These are phyloP conservation scores for Aspergillus pseudonomiae DNA, from an alignment of 2,329 filamentous ascomycete species.

Conservation along the genomic window DNA sequence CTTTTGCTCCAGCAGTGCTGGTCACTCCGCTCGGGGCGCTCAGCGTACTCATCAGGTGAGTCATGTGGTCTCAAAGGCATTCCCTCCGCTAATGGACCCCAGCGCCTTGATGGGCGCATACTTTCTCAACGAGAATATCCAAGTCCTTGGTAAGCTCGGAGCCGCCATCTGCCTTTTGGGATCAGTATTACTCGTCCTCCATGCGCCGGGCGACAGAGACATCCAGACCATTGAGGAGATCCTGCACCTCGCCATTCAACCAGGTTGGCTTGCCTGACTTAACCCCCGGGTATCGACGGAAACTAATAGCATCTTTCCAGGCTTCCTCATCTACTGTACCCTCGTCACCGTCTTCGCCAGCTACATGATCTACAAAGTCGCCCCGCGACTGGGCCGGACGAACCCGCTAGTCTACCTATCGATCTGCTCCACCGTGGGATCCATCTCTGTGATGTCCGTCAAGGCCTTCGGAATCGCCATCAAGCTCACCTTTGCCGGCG, in stretches of 20 bases:
- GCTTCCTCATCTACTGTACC: constrained; percentile 84
- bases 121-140: constrained; percentile 86
- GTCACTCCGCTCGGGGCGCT: constrained; percentile 93
- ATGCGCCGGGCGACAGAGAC: constrained; percentile 91
- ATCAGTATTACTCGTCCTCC: constrained; percentile 94
- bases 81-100: constrained; percentile 8
- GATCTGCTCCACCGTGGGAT: constrained; percentile 96
- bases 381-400: constrained; percentile 85
- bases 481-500: constrained; percentile 88
- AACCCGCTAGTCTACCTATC: constrained; percentile 96
- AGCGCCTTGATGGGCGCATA: constrained; percentile 92
- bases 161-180: constrained; percentile 96
- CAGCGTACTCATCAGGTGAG: constrained; percentile 83
- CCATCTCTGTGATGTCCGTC: constrained; percentile 97
- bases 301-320: constrained; percentile 49
- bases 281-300: neutral
- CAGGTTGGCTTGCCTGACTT: constrained; percentile 63
- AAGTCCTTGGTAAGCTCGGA: constrained; percentile 87
- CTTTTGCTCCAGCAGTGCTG: constrained; percentile 96
- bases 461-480: constrained; percentile 98
- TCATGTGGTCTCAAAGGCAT: neutral
- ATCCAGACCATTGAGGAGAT: constrained; percentile 92
- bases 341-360: constrained; percentile 80
- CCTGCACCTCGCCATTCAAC: constrained; percentile 83
- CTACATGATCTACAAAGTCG: constrained; percentile 95